These are phyloP conservation scores for Spathaspora girioi DNA, from an alignment of 805 yeast genomes.

Conservation along the genomic window DNA sequence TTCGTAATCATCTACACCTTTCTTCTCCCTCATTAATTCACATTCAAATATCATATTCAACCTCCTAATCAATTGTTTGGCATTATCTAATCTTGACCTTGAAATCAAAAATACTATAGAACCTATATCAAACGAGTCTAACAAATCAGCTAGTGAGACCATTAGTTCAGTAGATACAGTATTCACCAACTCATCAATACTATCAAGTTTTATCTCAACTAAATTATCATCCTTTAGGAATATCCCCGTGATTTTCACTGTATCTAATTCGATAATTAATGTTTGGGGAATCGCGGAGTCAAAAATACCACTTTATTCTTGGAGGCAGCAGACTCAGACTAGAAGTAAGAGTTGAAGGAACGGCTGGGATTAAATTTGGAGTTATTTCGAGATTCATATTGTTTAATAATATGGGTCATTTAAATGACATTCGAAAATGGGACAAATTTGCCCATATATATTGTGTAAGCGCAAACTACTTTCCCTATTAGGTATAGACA, in stretches of 20 bases:
- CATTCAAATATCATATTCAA: slow-evolving; percentile 2
- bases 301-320: slow-evolving; percentile 24
- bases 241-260: neutral
- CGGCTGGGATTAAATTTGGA: neutral
- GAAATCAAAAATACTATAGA: slow-evolving; percentile 1
- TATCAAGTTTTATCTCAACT: neutral
- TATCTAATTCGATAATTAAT: neutral
- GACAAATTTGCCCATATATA: neutral
- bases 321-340: slow-evolving; percentile 5
- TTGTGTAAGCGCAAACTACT: neutral
- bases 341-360: neutral
- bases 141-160: slow-evolving; percentile 1
- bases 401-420: neutral
- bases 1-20: neutral
- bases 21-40: neutral
- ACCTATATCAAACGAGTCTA: slow-evolving; percentile 2
- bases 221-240: neutral
- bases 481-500: neutral
- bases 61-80: neutral
- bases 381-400: slow-evolving; percentile 3
- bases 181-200: neutral
- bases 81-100: neutral
- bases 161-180: neutral
- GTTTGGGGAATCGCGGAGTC: slow-evolving; percentile 21
- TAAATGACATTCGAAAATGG: neutral